Base-by-base conservation (phyloP, 352 stramenopile species). In the Globisporangium canariense region DNA sequence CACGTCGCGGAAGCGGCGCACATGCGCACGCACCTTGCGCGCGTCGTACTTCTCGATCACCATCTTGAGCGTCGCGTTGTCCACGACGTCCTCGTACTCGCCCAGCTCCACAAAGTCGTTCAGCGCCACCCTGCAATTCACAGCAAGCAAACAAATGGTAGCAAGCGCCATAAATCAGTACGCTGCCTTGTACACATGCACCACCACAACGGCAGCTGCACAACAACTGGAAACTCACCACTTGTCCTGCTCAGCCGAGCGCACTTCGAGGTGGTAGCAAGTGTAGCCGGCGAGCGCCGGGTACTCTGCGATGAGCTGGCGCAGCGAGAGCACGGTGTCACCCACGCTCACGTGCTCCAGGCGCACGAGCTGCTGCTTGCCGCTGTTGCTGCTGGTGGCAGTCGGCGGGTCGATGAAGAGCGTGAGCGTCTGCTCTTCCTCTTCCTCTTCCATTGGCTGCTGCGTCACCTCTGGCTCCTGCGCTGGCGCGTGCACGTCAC, bases 91-190 rank as follows among this genome's bases (percentile, higher is more conserved):
- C 54, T 90, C 81, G 71, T 92, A 94, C 57, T 96, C 88, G 52
- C 74, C 82, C 8, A 96, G 78, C 73, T 96, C 88, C 36, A 93
- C 81, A 58, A 84, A 96, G 69, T 96, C 88, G 38, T 96, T 96
- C 22, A 96, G 73, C 45, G 79, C 49, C 32, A 86, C 40, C 71
- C 77, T 85, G 43, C 41, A 38, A n/a, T 3, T 8, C 36, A 68
- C 54, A 18, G 18, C 38, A 69, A 60, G n/a, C 16, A 40, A 45
- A 41, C 2, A 41, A 41, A 14, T 16, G 36, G 36, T 41, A 41
- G 14, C 36, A 46, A 13, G 14, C 14, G 4, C 40, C 13, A 46
- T 18, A 14, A 46, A n/a, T 46, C 40, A 46, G 40, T n/a, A 46
- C 40, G n/a, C 2, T 46, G 40, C 13, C 40, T 4, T 11, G 10